Evolutionary conservation across 2,329 filamentous ascomycete genomes (phyloP), one percentile per base, ranked within the genome.

Genomic region (Neurospora sp.): DNA sequence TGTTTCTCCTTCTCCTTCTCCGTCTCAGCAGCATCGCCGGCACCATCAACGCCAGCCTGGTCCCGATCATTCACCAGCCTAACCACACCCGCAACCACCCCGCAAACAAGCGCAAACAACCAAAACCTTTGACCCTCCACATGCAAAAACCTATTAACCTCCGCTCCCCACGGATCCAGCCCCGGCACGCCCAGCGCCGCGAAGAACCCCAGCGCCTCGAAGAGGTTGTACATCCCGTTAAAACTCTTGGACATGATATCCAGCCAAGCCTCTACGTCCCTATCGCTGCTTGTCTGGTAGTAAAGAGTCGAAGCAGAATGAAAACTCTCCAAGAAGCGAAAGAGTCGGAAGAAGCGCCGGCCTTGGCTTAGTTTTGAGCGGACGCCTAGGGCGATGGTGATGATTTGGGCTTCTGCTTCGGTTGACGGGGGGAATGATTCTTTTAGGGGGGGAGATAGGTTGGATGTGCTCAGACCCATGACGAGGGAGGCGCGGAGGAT

Each of bases 111-210:
- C 0, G 85, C 85, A 46, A 88, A 86, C 72, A 92, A 86, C 91
- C 91, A 93, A 78, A 91, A 89, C 68, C 87, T 85, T 79, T 91
- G 87, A 0, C 86, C 87, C 79, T 92, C 88, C 28, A 84, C 71
- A 66, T 87, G 82, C 4, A 91, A 74, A 36, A 72, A 74, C n/a
- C 74, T 74, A 17, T 84, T 83, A 77, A 81, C 76, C 43, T 82
- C 83, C 1, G 84, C 74, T 0, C 83, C 84, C 80, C 89, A 88
- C 12, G 87, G 77, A 66, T 85, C 80, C 72, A 88, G 72, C 68
- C 80, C 81, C 57, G 79, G 74, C 23, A 85, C 77, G 19, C 76
- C 76, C 67, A 83, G 73, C 36, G 83, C 78, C 80, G 90, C 83
- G 71, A 88, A 81, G 66, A 91, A 83, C 0, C 88, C 91, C 52